phyloP scores from a whole-genome alignment of 2,329 filamentous ascomycete genomes.

The Epicoccum nigrum region DNA sequence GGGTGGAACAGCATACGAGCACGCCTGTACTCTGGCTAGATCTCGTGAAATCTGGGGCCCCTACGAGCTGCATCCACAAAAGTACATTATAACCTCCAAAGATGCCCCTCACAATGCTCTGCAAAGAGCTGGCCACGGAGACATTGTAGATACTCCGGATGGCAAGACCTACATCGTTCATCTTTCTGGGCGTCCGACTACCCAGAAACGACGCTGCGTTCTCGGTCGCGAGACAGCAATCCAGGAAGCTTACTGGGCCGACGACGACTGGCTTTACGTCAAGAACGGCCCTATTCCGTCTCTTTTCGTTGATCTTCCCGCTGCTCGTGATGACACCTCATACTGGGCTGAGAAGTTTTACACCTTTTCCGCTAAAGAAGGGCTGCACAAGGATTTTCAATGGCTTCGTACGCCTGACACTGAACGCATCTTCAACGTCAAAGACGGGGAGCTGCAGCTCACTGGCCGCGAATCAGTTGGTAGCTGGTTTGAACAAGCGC shows the following conservation, averaged over 20 bases:
- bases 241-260: conserved; percentile 64
- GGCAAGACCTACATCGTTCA: conserved; percentile 46
- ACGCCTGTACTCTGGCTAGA: conserved; percentile 49
- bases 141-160: conserved; percentile 44
- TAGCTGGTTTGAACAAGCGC: conserved; percentile 57
- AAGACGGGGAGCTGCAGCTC: conserved; percentile 56
- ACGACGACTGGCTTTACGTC: conserved; percentile 68
- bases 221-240: conserved; percentile 52
- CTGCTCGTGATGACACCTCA: conserved; percentile 32
- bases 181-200: conserved; percentile 43
- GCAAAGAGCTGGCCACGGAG: conserved; percentile 46
- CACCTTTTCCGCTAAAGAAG: conserved; percentile 53
- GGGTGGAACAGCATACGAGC: conserved; percentile 50
- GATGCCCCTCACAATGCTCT: conserved; percentile 42
- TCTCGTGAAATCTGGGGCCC: conserved; percentile 50
- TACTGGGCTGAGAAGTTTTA: conserved; percentile 54
- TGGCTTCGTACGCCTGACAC: conserved; percentile 61
- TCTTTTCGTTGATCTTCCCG: conserved; percentile 47
- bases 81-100: conserved; percentile 51
- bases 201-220: conserved; percentile 42
- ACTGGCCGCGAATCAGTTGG: conserved; percentile 60
- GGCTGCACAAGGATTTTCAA: conserved; percentile 61
- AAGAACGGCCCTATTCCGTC: conserved; percentile 59
- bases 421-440: conserved; percentile 56
- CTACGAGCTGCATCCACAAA: conserved; percentile 49